These are phyloP conservation scores for Xylariales sp. DNA, from an alignment of 2,329 filamentous ascomycete genomes.

Conservation along the genomic window DNA sequence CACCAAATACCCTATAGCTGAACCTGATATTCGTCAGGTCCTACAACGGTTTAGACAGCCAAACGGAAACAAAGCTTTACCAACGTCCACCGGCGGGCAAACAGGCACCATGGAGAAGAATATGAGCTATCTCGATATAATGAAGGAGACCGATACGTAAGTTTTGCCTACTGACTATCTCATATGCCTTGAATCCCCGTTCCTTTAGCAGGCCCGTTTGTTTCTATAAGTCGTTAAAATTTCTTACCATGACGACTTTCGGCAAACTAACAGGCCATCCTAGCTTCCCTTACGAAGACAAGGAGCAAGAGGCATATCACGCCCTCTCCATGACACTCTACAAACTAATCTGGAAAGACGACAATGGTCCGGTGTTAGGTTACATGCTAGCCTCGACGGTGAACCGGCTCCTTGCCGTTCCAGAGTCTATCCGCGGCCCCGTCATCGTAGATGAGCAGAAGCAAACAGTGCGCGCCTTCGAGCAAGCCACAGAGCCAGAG, in stretches of 20 bases:
- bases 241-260: not conserved
- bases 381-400: constrained; percentile 66
- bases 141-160: constrained; percentile 66
- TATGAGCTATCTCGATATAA: constrained; percentile 62
- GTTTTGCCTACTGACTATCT: constrained; percentile 8
- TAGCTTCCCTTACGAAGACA: constrained; percentile 82
- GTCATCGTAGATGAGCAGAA: constrained; percentile 69
- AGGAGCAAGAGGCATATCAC: constrained; percentile 66
- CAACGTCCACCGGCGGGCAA: not conserved
- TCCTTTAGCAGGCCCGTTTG: too few species aligned
- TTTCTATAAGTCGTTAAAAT: too few species aligned
- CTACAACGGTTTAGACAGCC: constrained; percentile 7
- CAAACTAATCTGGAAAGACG: constrained; percentile 68
- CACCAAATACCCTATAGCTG: not conserved
- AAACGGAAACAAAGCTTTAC: not conserved
- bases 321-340: constrained; percentile 71
- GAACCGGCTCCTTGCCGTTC: constrained; percentile 60
- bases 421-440: constrained; percentile 63
- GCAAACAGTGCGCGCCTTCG: constrained; percentile 73
- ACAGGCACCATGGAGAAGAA: constrained; percentile 33
- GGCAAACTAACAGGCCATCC: constrained; percentile 18
- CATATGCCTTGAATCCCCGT: not conserved
- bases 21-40: constrained; percentile 7
- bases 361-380: constrained; percentile 65
- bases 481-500: constrained; percentile 66